These are phyloP conservation scores for Syzygium aqueum DNA, from an alignment of 345 rosid species.

Conservation along the genomic window DNA sequence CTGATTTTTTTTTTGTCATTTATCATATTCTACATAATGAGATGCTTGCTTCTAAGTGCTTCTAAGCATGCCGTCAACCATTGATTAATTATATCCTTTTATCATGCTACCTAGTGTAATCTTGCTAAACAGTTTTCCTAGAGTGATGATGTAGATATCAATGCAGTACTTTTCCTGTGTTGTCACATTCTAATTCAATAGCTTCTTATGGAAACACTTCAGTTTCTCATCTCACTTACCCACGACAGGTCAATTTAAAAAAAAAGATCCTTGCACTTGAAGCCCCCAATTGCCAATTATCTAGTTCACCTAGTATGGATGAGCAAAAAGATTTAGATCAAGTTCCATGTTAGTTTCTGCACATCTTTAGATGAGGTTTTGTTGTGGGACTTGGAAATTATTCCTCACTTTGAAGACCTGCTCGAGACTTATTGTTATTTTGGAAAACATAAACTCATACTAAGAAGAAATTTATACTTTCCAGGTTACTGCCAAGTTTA, in stretches of 20 bases:
- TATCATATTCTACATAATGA: background rate
- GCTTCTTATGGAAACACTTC: background rate
- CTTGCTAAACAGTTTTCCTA: background rate
- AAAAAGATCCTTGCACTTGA: background rate
- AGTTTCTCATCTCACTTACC: background rate
- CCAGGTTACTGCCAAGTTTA: slow-evolving; percentile 67
- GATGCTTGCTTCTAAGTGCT: background rate
- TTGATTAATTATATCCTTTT: background rate
- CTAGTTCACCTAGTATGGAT: background rate
- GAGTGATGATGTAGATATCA: background rate
- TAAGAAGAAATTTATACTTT: background rate
- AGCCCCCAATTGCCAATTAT: background rate
- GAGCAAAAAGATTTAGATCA: background rate
- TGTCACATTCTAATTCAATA: background rate
- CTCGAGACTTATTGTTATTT: background rate
- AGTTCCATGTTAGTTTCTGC: background rate
- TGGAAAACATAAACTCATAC: background rate
- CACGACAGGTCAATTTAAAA: background rate
- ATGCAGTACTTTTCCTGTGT: background rate
- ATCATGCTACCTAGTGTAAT: background rate
- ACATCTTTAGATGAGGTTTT: background rate
- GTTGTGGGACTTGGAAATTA: background rate
- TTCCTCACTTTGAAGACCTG: background rate
- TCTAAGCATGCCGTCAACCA: background rate
- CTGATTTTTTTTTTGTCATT: background rate